Evolutionary conservation across 495 filamentous ascomycete species (phyloP), one percentile per base, ranked within the genome.

Genomic region (Wilcoxina mikolae): DNA sequence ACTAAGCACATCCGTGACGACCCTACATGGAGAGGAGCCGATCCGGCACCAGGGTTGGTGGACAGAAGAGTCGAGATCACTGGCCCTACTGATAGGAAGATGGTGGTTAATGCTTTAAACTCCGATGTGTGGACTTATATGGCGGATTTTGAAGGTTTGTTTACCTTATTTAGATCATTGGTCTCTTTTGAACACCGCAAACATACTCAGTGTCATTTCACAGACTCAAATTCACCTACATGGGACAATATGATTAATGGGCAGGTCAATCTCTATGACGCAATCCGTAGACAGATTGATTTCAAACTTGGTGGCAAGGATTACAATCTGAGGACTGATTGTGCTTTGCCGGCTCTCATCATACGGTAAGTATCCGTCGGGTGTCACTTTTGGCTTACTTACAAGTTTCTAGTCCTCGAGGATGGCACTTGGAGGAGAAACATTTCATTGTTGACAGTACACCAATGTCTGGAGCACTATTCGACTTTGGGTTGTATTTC

Each of bases 171-270:
- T 22, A 22, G 41, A 10, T 54, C 39, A 29, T 29, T 49, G 46
- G 20, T 12, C 15, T n/a, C 15, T 49, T 49, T 22, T 26, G 9
- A 9, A 27, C 20, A 18, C 50, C 5, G 27, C 12, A 53, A 51
- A 23, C 50, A 39, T 38, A 53, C 35, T 26, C 18, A 20, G 15
- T 49, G 10, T 7, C 12, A 24, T 12, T 49, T 52, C 54, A 33
- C 58, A 94, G 91, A 99, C 68, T 96, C 91, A 3, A 94, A 78
- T 68, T 91, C 93, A 23, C 91, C 91, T 27, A 96, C 91, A 23
- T 99, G 91, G 91, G 87, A 95, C 46, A 99, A 96, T 76, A 95
- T 99, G 90, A 79, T 95, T 72, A 91, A 91, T 67, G 91, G 91
- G 51, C 91, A 99, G 74, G 81, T 95, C 51, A 99, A 99, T 74